Base-by-base conservation (phyloP, 768 basidiomycete genomes). In the Mycena olivaceomarginata region DNA sequence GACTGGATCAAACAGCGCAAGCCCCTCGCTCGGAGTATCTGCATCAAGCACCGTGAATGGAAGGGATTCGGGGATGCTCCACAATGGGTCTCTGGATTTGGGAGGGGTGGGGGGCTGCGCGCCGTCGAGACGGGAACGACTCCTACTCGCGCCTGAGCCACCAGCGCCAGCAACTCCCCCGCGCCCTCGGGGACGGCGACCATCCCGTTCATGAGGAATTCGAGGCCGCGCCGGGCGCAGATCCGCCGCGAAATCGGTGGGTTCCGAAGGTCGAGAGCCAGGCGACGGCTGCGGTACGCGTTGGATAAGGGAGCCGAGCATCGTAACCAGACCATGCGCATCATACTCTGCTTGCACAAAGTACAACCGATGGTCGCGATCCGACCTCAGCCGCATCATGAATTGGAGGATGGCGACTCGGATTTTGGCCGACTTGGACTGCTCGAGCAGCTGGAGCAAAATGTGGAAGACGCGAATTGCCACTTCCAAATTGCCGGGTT, bases 281-380 rank as follows among this genome's bases (percentile, higher is more conserved):
- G 70, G 60, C 56, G 51, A 59, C 64, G 71, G 20, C 6, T 57
- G 56, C 12, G 25, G 22, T 31, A 80, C 87, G 79, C 95, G 91
- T 43, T 91, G 89, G 46, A 98, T 91, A 48, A 96, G 88, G 4
- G 89, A 87, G 1, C 94, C 93, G 9, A 97, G 91, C 59, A 88
- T 88, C 6, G 84, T 80, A 40, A 92, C 89, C 57, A 93, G 88
- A 9, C 92, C 91, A 67, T 94, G 89, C 2, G 88, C 85, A 77
- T 95, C 94, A 77, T 89, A 88, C 22, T 85, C 87, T 18, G 84
- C 85, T 59, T 89, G 86, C 22, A 91, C 89, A 72, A 94, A 94
- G 83, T 94, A 98, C 53, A 99, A 81, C 13, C 94, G 90, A 82
- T 99, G 98, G 79, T 97, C 95, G 0, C 96, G 92, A 82, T 98